A percentile compares a stretch with the other conserved stretches of the same genome.
Evolutionary conservation across 331 rosid genomes (phyloP).

Genomic region (Malus hybrid): DNA sequence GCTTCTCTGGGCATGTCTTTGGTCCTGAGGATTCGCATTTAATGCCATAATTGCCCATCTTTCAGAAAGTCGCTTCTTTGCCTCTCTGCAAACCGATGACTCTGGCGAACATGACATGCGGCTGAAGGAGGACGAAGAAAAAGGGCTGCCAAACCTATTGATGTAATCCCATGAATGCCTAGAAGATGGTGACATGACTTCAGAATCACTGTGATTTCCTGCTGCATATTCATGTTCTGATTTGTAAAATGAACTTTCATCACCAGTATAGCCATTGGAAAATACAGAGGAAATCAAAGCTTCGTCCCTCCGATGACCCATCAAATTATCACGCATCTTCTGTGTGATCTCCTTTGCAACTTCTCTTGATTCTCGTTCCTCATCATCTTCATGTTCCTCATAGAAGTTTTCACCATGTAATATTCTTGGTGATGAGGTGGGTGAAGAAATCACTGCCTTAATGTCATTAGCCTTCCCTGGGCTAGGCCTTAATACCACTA

Average conservation of each 20-base stretch:
- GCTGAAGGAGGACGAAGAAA: constrained; percentile 69
- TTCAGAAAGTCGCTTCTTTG: constrained; percentile 90
- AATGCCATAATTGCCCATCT: constrained; percentile 84
- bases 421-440: constrained; percentile 42
- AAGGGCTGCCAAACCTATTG: constrained; percentile 55
- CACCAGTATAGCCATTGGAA: constrained; percentile 72
- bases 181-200: constrained; percentile 61
- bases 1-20: constrained; percentile 42
- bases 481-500: constrained; percentile 87
- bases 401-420: constrained; percentile 33
- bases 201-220: constrained; percentile 69
- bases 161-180: constrained; percentile 80
- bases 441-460: constrained; percentile 47
- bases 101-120: constrained; percentile 75
- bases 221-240: constrained; percentile 60
- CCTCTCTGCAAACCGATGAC: constrained; percentile 86
- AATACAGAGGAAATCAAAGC: constrained; percentile 51
- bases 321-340: constrained; percentile 41
- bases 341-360: constrained; percentile 41
- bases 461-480: constrained; percentile 46
- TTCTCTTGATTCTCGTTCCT: constrained; percentile 42
- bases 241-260: constrained; percentile 77
- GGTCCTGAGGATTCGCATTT: constrained; percentile 49
- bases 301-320: constrained; percentile 60
- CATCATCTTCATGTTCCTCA: constrained; percentile 43